Conservation (phyloP, 2,329 filamentous ascomycete species). For the Xylariaceae sp. region DNA sequence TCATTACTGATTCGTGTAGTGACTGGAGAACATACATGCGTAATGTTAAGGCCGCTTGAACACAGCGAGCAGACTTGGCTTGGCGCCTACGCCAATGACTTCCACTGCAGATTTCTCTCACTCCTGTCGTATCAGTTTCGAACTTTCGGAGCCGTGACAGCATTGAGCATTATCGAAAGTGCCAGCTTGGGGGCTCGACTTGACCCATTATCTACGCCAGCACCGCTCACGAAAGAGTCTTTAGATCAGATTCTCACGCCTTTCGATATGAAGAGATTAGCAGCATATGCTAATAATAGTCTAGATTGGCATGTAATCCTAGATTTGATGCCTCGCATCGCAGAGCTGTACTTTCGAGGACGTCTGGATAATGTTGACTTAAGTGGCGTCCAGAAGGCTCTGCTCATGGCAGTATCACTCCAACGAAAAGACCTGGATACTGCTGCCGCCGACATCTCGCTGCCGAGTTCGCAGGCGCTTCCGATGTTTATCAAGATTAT, state of each 20-base stretch:
- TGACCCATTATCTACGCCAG: constrained; percentile 59
- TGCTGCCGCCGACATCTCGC: constrained; percentile 76
- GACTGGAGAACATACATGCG: constrained; percentile 95
- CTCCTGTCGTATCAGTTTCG: constrained; percentile 94
- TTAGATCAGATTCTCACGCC: constrained; percentile 82
- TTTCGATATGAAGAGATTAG: constrained; percentile 92
- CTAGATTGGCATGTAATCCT: constrained; percentile 97
- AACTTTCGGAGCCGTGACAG: constrained; percentile 76
- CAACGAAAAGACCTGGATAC: constrained; percentile 87
- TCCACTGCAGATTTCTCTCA: constrained; percentile 90
- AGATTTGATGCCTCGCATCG: constrained; percentile 85
- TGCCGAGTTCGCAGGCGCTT: constrained; percentile 79
- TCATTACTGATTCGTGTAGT: constrained; percentile 51
- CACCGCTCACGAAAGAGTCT: constrained; percentile 71
- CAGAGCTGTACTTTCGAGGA: constrained; percentile 83
- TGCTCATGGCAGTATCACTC: constrained; percentile 87
- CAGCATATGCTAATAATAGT: constrained; percentile 95
- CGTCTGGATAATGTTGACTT: constrained; percentile 73
- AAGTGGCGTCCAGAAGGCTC: constrained; percentile 81
- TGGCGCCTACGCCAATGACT: constrained; percentile 88
- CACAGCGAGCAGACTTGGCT: constrained; percentile 76
- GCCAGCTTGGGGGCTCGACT: constrained; percentile 74
- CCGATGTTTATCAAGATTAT: constrained; percentile 98
- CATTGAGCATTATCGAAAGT: constrained; percentile 87
- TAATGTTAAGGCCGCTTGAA: constrained; percentile 87